A percentile compares a stretch with the other conserved stretches of the same genome.
These are phyloP conservation scores for Geranium brycei DNA, from an alignment of 345 rosid genomes.

Conservation along the genomic window DNA sequence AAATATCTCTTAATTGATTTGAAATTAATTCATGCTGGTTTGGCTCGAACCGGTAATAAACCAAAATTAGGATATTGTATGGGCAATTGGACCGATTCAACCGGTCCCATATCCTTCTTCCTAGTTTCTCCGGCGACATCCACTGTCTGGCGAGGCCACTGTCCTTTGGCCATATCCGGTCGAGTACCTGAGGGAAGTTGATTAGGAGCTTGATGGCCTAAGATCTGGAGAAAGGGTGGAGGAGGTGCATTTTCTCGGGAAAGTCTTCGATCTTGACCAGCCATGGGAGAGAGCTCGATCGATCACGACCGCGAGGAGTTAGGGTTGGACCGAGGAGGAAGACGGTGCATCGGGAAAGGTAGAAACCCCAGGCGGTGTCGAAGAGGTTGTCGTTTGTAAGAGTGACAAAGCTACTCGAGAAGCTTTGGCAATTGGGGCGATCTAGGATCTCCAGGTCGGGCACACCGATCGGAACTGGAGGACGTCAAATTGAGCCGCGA, in stretches of 20 bases:
- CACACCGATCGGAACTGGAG: conserved; percentile 71
- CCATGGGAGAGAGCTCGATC: conserved; percentile 31
- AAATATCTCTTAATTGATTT: no score
- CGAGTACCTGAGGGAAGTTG: conserved; percentile 35
- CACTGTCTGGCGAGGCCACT: no score
- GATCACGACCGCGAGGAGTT: conserved; percentile 1
- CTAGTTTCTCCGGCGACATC: no score
- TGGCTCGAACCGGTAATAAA: no score
- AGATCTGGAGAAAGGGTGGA: conserved; percentile 53
- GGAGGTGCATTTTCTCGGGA: conserved; percentile 25
- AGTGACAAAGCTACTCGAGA: conserved; percentile 30
- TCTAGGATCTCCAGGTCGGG: conserved; percentile 61
- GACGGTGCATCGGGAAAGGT: conserved; percentile 50
- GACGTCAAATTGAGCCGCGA: conserved; percentile 44
- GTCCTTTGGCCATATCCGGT: conserved; percentile 3
- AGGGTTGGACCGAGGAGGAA: conserved; percentile 35
- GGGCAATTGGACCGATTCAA: no score
- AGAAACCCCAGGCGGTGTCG: conserved; percentile 36
- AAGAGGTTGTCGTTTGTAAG: conserved; percentile 44
- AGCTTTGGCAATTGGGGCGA: conserved; percentile 21
- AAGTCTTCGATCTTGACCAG: conserved; percentile 43
- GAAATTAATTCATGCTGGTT: no score
- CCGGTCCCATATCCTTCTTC: no score
- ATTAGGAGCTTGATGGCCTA: conserved; percentile 20
- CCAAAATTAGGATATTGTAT: no score